Evolutionary conservation across 257 asterid genomes (phyloP), one percentile per base, ranked within the genome.

Genomic region (Eucommia ulmoides): DNA sequence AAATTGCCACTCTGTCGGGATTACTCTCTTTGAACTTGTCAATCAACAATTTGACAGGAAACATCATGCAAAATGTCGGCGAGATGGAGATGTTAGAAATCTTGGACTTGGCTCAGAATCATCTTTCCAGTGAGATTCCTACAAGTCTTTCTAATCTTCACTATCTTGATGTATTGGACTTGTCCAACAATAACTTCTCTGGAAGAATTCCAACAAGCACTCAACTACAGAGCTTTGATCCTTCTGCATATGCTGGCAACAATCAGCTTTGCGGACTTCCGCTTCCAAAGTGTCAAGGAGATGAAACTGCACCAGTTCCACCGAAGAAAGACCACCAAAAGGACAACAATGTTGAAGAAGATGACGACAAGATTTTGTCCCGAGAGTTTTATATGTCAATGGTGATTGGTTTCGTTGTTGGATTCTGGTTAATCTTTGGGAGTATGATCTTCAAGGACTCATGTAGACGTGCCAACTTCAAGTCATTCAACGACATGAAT

Each of bases 141-240:
- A 0, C 7, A 10, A n/a, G 53, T 19, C 52, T 68, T 20, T 51
- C 65, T 12, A 55, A 52, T 17, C n/a, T 68, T 20, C 50, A 50
- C 35, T 50, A 46, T 22, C 53, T 68, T 19, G 73, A 65, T 2
- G 46, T 68, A 3, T 21, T 73, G 57, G 51, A 72, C 53, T 68
- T 68, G 67, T 68, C 74, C 0, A 58, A 42, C 53, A 72, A 62
- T 61, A 62, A 67, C 57, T 48, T 67, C 23, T 67, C 59, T 17
- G 74, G 69, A 1, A 54, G 38, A 49, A 53, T 62, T 16, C 62
- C 74, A 26, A n/a, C 17, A 11, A 53, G 41, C 16, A 23, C 6
- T 33, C 54, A 54, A 0, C 21, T 19, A 16, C 44, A 22, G 9
- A 57, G 50, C 8, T 52, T 62, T 33, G 21, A 50, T 8, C 15